Conservation (phyloP, 371 early-diverging fungal species). For the Mortierella sp. region DNA sequence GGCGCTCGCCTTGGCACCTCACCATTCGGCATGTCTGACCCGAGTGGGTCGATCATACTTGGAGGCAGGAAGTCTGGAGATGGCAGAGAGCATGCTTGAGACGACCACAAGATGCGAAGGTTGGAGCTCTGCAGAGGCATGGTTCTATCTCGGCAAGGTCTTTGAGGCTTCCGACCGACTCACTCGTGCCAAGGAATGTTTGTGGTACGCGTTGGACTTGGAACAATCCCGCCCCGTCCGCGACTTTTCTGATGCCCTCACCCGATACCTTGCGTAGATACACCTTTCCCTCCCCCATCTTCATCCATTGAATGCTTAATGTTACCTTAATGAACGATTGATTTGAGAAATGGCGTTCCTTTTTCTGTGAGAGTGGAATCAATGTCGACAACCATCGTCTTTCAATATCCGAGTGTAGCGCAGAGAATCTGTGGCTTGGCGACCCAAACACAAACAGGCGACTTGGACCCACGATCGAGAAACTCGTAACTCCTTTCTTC, state of each 20-base stretch:
- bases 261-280: constrained; percentile 20
- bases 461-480: too few relatives aligned
- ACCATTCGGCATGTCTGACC: constrained; percentile 58
- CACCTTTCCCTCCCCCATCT: background rate
- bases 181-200: constrained; percentile 70
- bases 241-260: constrained; percentile 59
- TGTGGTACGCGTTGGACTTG: constrained; percentile 78
- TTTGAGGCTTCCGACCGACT: constrained; percentile 64
- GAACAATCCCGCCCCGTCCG: constrained; percentile 74
- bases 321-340: background rate
- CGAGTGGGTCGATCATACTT: constrained; percentile 61
- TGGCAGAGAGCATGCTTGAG: constrained; percentile 69
- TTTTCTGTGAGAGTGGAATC: background rate
- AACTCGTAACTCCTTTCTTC: too few relatives aligned
- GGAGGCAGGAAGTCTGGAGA: constrained; percentile 56
- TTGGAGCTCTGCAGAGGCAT: constrained; percentile 74
- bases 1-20: constrained; percentile 60
- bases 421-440: background rate
- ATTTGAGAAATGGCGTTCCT: background rate
- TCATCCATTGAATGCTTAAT: background rate
- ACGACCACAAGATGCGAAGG: constrained; percentile 64
- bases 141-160: constrained; percentile 68
- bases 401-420: background rate
- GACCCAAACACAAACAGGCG: background rate
- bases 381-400: too few relatives aligned